A percentile compares a stretch with the other conserved stretches of the same genome.
These are phyloP conservation scores for Ichthyophonus hoferi DNA, from an alignment of 208 protist genomes.

Conservation along the genomic window DNA sequence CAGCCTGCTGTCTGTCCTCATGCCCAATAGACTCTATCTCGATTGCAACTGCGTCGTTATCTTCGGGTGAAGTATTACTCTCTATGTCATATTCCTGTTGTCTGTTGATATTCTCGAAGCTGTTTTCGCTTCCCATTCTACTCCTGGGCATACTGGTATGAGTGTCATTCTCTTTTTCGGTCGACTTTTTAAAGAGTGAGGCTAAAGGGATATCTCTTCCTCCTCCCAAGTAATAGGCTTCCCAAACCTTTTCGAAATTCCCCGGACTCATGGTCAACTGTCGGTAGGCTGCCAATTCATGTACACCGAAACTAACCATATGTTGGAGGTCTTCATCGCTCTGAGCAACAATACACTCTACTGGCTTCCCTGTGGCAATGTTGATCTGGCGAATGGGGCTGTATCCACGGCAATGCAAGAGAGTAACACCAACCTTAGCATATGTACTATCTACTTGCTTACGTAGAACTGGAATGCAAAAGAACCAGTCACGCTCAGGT, in stretches of 20 bases:
- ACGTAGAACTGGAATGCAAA: neutral
- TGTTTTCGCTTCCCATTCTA: no score
- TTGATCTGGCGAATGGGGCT: neutral
- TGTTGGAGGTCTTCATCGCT: neutral
- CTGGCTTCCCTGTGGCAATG: neutral
- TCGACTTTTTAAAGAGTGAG: no score
- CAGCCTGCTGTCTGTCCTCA: no score
- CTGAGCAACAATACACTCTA: neutral
- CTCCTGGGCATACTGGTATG: no score
- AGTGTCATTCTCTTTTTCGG: no score
- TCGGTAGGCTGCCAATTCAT: neutral
- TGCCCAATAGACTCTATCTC: neutral
- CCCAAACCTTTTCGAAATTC: neutral
- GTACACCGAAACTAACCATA: neutral
- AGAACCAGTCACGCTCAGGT: neutral
- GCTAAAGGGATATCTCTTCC: neutral
- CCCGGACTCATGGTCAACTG: neutral
- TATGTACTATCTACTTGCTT: neutral
- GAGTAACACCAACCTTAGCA: neutral
- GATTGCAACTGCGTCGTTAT: no score
- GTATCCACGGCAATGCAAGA: neutral
- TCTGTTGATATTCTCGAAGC: no score
- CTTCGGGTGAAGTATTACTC: no score
- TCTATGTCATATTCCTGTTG: no score
- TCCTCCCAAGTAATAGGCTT: neutral